Evolutionary conservation across 495 filamentous ascomycete species (phyloP).

Genomic region (Neurospora cerealis): DNA sequence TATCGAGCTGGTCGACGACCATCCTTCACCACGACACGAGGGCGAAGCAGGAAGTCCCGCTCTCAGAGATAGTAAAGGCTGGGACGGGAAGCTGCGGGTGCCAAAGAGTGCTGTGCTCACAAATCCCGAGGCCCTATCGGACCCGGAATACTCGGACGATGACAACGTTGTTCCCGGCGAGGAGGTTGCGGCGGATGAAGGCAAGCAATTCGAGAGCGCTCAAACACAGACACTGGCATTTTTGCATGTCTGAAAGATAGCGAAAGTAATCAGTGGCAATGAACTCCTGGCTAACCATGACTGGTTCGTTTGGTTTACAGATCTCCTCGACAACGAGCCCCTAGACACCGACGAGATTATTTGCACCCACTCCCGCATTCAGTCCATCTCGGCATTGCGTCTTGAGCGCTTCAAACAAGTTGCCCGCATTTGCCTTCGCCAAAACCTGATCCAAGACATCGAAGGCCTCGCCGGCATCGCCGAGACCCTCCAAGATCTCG

Average conservation of each 20-base stretch:
- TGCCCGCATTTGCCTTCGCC: conserved; percentile 78
- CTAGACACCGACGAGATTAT: conserved; percentile 68
- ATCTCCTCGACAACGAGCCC: conserved; percentile 45
- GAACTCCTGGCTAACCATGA: neutral
- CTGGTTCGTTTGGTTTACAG: conserved; percentile 14
- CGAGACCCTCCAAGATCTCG: conserved; percentile 64
- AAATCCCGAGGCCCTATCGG: conserved; percentile 70
- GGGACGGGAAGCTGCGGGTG: conserved; percentile 84
- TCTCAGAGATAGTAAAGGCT: conserved; percentile 61
- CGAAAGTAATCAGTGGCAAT: neutral
- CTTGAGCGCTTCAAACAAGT: conserved; percentile 76
- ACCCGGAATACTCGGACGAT: conserved; percentile 74
- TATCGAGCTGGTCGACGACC: conserved; percentile 33
- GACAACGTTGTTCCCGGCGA: conserved; percentile 69
- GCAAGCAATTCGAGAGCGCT: conserved; percentile 27
- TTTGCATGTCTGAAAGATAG: neutral
- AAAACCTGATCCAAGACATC: conserved; percentile 79
- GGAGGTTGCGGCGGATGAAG: conserved; percentile 73
- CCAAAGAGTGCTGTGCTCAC: conserved; percentile 51
- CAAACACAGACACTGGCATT: neutral
- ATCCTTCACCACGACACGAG: conserved; percentile 30
- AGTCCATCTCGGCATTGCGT: conserved; percentile 64
- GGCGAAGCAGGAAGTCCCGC: conserved; percentile 28
- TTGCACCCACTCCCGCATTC: conserved; percentile 74
- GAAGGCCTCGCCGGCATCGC: conserved; percentile 56